These are phyloP conservation scores for Boletellus sp. DNA, from an alignment of 768 basidiomycete genomes.

Conservation along the genomic window DNA sequence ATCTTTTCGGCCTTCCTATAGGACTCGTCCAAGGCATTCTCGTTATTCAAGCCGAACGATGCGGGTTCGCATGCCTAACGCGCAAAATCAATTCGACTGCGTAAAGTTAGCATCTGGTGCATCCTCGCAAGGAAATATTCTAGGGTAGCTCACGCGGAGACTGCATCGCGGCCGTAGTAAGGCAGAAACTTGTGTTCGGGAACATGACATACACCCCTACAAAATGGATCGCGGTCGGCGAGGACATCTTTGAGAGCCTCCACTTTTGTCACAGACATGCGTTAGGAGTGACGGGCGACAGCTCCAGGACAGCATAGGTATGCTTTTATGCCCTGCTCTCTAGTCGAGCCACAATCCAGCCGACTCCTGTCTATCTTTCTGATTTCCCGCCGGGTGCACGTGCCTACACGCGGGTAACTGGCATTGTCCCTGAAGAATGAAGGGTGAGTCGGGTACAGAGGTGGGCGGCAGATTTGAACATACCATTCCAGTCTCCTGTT, in stretches of 20 bases:
- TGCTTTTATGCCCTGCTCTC: too few relatives aligned
- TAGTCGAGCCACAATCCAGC: too few relatives aligned
- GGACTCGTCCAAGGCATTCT: background rate
- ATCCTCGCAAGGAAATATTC: background rate
- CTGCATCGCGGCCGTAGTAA: background rate
- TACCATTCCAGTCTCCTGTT: too few relatives aligned
- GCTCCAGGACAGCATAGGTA: too few relatives aligned
- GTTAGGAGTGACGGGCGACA: too few relatives aligned
- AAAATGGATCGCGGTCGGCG: background rate
- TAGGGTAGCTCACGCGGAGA: background rate
- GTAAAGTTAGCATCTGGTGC: background rate
- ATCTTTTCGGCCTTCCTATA: background rate
- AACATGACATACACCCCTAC: background rate
- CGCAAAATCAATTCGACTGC: background rate
- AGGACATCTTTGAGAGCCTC: background rate
- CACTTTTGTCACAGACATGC: background rate
- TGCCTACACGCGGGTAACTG: too few relatives aligned
- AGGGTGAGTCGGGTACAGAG: too few relatives aligned
- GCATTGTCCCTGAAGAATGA: too few relatives aligned
- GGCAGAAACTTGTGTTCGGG: background rate
- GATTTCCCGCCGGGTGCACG: too few relatives aligned
- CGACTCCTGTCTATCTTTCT: too few relatives aligned
- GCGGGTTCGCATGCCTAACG: constrained; percentile 34
- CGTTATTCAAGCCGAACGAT: background rate
- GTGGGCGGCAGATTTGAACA: too few relatives aligned